Conservation (phyloP, 2,329 filamentous ascomycete species). For the Huntiella bhutanensis region DNA sequence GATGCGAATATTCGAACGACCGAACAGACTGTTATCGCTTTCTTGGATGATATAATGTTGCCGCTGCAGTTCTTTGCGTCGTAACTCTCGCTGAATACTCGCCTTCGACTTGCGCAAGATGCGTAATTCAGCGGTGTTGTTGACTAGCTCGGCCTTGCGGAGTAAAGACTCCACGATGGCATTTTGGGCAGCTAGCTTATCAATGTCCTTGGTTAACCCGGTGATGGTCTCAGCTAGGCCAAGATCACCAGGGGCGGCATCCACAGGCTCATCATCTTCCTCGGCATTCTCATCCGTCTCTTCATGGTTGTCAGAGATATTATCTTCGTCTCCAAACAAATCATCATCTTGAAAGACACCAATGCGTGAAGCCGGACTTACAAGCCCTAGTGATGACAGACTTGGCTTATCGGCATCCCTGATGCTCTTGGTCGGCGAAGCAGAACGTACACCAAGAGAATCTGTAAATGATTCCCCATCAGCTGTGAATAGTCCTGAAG, state of each 20-base stretch:
- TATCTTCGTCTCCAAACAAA: slow-evolving; percentile 76
- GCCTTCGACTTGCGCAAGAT: slow-evolving; percentile 88
- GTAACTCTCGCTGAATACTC: slow-evolving; percentile 79
- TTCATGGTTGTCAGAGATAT: slow-evolving; percentile 67
- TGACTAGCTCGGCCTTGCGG: slow-evolving; percentile 87
- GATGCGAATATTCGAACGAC: slow-evolving; percentile 73
- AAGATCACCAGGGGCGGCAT: slow-evolving; percentile 85
- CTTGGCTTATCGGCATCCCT: slow-evolving; percentile 55
- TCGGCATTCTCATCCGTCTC: slow-evolving; percentile 41
- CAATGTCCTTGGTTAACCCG: slow-evolving; percentile 73
- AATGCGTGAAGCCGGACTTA: slow-evolving; percentile 69
- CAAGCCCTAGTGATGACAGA: slow-evolving; percentile 74
- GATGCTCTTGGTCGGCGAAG: slow-evolving; percentile 15
- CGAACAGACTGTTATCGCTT: slow-evolving; percentile 91
- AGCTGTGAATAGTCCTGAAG: slow-evolving; percentile 6
- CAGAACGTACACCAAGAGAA: slow-evolving; percentile 33
- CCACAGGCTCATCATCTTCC: slow-evolving; percentile 67
- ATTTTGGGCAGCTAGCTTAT: slow-evolving; percentile 72
- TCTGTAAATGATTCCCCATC: slow-evolving; percentile 34
- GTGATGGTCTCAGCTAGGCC: slow-evolving; percentile 86
- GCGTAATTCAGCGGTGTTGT: slow-evolving; percentile 81
- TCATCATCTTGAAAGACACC: slow-evolving; percentile 91
- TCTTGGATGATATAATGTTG: slow-evolving; percentile 97
- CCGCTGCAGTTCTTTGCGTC: slow-evolving; percentile 82
- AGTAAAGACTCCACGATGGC: slow-evolving; percentile 80